Base-by-base conservation (phyloP, 441 rosid species). In the Croton laevigatus region DNA sequence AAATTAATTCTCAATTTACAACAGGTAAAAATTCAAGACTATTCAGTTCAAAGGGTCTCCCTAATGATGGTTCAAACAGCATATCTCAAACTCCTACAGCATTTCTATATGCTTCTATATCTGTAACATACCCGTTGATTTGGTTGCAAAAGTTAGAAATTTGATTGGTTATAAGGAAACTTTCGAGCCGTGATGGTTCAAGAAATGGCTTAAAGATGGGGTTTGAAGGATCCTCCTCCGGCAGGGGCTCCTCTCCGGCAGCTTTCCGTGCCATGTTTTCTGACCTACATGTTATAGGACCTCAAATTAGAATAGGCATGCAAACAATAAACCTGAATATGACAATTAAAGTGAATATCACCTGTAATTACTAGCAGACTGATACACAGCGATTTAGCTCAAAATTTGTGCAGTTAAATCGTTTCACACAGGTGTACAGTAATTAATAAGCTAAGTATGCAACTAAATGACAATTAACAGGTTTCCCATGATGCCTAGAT, bases 161-260 rank as follows among this genome's bases (percentile, higher is more conserved):
- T 75, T 89, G 98, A 85, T 94, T 92, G 73, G 98, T 85, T 75
- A 90, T 81, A 40, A 94, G 98, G 78, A 94, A 94, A 84, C 97
- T 89, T 75, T 90, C 99, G 82, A 94, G 76, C 64, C 97, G 94
- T 5, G 99, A 84, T 68, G 99, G 99, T 75, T 94, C 98, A 22
- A 88, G 93, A 59, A 90, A 83, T 38, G 97, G 87, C 84, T 94
- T 94, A 67, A 94, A 94, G 55, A 90, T 78, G 16, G 97, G 91
- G 82, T 92, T 94, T 59, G 89, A 75, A 37, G 93, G 94, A 86
- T 94, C 99, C 80, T 94, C 99, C 85, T 94, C 99, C 0, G 99
- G 96, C 65, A 94, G 75, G 59, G 93, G 90, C 81, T 90, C 99
- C 71, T 90, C 99, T 62, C 99, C 99, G 16, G 92, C 88, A 71